phyloP scores from a whole-genome alignment of 139 green algal genomes.

The Ulvella scutata region DNA sequence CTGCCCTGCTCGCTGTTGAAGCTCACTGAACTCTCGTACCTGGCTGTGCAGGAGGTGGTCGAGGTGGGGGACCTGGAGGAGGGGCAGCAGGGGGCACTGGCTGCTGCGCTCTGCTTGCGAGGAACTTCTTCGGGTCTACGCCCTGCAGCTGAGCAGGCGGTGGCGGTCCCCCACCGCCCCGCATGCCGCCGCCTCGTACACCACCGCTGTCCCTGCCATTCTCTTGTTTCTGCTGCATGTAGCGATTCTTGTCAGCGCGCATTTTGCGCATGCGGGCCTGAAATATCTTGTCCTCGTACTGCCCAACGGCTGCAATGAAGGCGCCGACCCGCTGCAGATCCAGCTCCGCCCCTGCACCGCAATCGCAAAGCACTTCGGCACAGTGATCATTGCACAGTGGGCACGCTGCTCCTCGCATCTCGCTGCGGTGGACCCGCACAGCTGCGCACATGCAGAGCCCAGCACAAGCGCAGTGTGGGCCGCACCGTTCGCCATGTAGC shows the following conservation, averaged over 20 bases:
- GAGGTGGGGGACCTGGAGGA: too few relatives aligned
- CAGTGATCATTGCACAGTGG: too few relatives aligned
- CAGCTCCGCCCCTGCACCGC: constrained; percentile 27
- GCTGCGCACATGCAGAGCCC: too few relatives aligned
- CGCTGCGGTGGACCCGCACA: too few relatives aligned
- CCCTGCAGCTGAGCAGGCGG: neutral
- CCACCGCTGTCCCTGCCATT: neutral
- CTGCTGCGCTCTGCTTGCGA: too few relatives aligned
- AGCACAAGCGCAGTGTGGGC: too few relatives aligned
- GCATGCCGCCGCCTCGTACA: constrained; percentile 11
- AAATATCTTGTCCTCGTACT: constrained; percentile 89
- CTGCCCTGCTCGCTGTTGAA: too few relatives aligned
- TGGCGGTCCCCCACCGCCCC: neutral
- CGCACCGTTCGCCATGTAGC: constrained; percentile 63
- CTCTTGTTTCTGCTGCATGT: neutral
- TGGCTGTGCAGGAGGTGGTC: too few relatives aligned
- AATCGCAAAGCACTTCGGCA: too few relatives aligned
- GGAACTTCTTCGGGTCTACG: neutral
- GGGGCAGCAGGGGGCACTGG: too few relatives aligned
- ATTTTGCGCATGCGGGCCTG: constrained; percentile 69
- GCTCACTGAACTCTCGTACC: too few relatives aligned
- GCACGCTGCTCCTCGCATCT: too few relatives aligned
- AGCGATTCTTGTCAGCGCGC: constrained; percentile 5
- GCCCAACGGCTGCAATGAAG: constrained; percentile 75
- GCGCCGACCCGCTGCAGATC: constrained; percentile 70